phyloP scores from a whole-genome alignment of 1,284 basidiomycete genomes.

The Gymnopus androsaceus region DNA sequence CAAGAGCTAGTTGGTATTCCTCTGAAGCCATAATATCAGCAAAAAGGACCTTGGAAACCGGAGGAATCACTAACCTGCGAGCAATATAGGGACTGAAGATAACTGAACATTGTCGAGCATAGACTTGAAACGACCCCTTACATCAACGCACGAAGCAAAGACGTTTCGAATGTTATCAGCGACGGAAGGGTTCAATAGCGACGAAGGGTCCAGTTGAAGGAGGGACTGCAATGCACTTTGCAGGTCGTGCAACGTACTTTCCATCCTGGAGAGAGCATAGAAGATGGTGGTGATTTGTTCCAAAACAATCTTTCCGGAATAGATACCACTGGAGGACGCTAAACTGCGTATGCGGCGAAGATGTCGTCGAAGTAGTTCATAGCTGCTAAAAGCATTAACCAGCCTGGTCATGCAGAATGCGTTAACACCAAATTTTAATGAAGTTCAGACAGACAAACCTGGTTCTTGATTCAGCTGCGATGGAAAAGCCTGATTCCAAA shows the following conservation, averaged over 20 bases:
- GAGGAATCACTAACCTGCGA: constrained; percentile 33
- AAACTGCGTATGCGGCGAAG: constrained; percentile 33
- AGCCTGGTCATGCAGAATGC: constrained; percentile 36
- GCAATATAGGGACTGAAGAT: constrained; percentile 34
- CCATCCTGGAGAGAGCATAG: constrained; percentile 36
- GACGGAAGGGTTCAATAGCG: constrained; percentile 28
- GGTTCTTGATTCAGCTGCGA: constrained; percentile 56
- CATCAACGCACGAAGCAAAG: constrained; percentile 11
- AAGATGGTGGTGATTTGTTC: constrained; percentile 33
- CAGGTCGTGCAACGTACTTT: constrained; percentile 44
- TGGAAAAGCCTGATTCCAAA: constrained; percentile 76
- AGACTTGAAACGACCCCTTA: constrained; percentile 25
- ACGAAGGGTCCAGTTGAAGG: constrained; percentile 32
- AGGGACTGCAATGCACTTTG: constrained; percentile 35
- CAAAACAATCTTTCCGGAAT: constrained; percentile 31
- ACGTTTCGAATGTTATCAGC: constrained; percentile 28
- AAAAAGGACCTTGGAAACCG: neutral
- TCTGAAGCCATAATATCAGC: constrained; percentile 29
- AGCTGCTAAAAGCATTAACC: constrained; percentile 29
- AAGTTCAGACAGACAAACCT: constrained; percentile 37
- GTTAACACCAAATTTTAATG: neutral
- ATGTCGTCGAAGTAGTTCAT: constrained; percentile 27
- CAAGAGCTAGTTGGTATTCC: constrained; percentile 33
- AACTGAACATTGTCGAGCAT: constrained; percentile 31
- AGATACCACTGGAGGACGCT: constrained; percentile 23